Base-by-base conservation (phyloP, 306 rosid genomes). In the Alnus glutinosa region DNA sequence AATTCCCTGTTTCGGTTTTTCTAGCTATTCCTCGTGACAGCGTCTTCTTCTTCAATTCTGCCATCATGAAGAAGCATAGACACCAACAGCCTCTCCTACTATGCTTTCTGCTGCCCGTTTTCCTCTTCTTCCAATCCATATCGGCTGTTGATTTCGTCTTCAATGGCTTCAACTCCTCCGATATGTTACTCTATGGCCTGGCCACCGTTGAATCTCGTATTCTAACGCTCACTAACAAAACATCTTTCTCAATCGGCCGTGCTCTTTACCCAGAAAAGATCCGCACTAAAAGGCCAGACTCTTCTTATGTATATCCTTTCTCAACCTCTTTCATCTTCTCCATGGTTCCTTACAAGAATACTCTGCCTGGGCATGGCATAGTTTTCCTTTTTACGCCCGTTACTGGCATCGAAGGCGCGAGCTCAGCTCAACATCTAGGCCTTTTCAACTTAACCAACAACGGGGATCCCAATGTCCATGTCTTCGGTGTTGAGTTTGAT, bases 291-390 rank as follows among this genome's bases (percentile, higher is more conserved):
- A 5, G 4, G 3, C 87, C 89, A 0, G 83, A 85, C 61, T 85
- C 96, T 68, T 82, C 94, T 1, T 47, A 7, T 6, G 80, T 89
- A 0, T n/a, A 36, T 18, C 93, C 95, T 30, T 94, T 94, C 63
- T 92, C 97, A 15, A 88, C 97, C 71, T 94, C 97, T 11, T 94
- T 94, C 90, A 84, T 94, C 46, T 91, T 94, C 64, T 48, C 97
- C 50, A 84, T 94, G 87, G 95, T 92, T 11, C 90, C 95, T 4
- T 86, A 51, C 71, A 70, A 77, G 77, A 66, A 86, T 30, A 70
- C 72, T 70, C 92, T 89, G 57, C 88, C 97, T 9, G 98, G 46
- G 8, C 46, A 94, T 50, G 98, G 98, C 58, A 15, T 94, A 0
- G 97, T 89, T 55, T 92, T 94, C 89, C 67, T 94, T 78, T 86